phyloP scores from a whole-genome alignment of 306 rosid genomes.

The Castanopsis chinensis region DNA sequence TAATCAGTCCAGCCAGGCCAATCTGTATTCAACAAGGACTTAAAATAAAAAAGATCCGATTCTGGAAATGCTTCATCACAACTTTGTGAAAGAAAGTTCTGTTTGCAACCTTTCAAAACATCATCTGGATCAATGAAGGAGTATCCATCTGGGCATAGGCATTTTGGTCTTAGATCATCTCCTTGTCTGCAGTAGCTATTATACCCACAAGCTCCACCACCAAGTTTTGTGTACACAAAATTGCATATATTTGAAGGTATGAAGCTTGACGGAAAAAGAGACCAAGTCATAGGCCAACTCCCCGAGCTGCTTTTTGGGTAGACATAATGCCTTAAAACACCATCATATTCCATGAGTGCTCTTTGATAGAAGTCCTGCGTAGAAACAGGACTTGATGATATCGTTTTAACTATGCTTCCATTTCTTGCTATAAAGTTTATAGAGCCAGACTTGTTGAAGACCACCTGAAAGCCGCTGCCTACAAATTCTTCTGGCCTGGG shows the following conservation, averaged over 20 bases:
- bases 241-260: neutral
- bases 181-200: too few relatives aligned
- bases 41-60: neutral
- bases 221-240: rapidly evolving
- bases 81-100: conserved; percentile 26
- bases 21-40: neutral
- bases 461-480: conserved; percentile 4
- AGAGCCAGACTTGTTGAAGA: conserved; percentile 40
- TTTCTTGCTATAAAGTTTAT: conserved; percentile 25
- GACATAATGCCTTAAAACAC: conserved; percentile 52
- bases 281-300: neutral
- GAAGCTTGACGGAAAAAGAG: neutral
- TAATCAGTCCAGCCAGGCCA: conserved; percentile 13
- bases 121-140: conserved; percentile 27
- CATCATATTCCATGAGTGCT: conserved; percentile 57
- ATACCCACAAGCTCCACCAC: too few relatives aligned
- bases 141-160: conserved; percentile 25
- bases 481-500: neutral
- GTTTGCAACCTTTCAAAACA: conserved; percentile 25
- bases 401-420: neutral
- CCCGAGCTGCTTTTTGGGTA: conserved; percentile 19
- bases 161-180: neutral
- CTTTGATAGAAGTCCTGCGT: conserved; percentile 34
- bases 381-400: neutral
- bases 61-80: conserved; percentile 24